A percentile compares a stretch with the other conserved stretches of the same genome.
phyloP scores from a whole-genome alignment of 2,329 filamentous ascomycete genomes.

The Davidsoniella neocaledoniae region DNA sequence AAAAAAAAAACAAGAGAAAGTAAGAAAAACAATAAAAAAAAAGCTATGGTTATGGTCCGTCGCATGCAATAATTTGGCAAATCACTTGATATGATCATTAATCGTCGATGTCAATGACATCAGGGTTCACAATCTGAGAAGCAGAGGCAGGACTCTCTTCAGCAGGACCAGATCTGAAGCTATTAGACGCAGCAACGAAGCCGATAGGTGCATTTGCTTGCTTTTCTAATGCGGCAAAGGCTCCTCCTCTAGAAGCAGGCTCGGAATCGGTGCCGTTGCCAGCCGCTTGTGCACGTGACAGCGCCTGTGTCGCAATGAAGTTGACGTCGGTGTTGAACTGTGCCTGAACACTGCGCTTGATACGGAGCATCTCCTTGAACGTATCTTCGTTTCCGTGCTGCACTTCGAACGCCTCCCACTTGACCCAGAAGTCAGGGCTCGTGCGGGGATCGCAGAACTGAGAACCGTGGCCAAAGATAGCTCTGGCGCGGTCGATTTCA shows the following conservation, averaged over 20 bases:
- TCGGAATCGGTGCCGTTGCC: conserved; percentile 26
- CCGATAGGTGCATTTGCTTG: conserved; percentile 78
- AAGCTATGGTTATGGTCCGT: not conserved
- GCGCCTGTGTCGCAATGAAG: conserved; percentile 90
- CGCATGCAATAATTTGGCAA: not conserved
- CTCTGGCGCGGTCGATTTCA: conserved; percentile 85
- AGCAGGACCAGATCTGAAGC: conserved; percentile 47
- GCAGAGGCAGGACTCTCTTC: conserved; percentile 32
- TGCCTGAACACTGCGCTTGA: conserved; percentile 93
- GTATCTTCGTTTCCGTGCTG: conserved; percentile 98
- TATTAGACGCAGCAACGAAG: conserved; percentile 56
- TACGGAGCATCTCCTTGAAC: conserved; percentile 96
- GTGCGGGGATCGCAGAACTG: conserved; percentile 95
- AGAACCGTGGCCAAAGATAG: conserved; percentile 90
- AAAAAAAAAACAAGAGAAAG: conserved; percentile 9
- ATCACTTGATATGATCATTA: conserved; percentile 15
- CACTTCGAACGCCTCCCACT: conserved; percentile 95
- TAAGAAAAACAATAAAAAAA: conserved; percentile 9
- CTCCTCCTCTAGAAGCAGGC: conserved; percentile 39
- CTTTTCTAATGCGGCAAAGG: conserved; percentile 77
- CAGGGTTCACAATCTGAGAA: conserved; percentile 50
- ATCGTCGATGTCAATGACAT: conserved; percentile 67
- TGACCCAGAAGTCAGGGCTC: conserved; percentile 79
- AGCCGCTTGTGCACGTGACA: conserved; percentile 59
- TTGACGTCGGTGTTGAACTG: conserved; percentile 99